Conservation (phyloP, 2,329 filamentous ascomycete species). For the Pseudofabraea citricarpa region DNA sequence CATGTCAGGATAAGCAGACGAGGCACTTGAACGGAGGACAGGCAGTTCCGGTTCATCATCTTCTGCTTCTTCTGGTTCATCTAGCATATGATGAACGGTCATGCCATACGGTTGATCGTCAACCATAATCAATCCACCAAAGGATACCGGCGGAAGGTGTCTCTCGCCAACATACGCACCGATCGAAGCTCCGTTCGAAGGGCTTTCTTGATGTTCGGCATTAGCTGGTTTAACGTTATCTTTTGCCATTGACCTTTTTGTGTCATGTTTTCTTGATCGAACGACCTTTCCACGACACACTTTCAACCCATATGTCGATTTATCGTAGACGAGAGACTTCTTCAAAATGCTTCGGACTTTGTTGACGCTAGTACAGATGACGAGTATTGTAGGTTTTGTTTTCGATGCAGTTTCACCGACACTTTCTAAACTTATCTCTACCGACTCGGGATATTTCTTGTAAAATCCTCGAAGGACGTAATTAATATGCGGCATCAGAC, state of each 20-base stretch:
- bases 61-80: conserved; percentile 53
- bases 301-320: conserved; percentile 59
- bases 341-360: conserved; percentile 69
- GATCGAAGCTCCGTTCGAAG: conserved; percentile 84
- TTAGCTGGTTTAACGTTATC: conserved; percentile 52
- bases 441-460: conserved; percentile 68
- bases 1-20: conserved; percentile 15
- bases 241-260: conserved; percentile 36
- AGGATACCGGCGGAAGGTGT: conserved; percentile 85
- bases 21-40: conserved; percentile 22
- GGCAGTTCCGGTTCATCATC: conserved; percentile 34
- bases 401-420: conserved; percentile 64
- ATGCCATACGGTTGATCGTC: conserved; percentile 85
- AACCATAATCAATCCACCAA: conserved; percentile 81
- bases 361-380: conserved; percentile 70
- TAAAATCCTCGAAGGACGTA: conserved; percentile 66
- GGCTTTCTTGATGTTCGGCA: conserved; percentile 71
- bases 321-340: conserved; percentile 66
- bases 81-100: conserved; percentile 96
- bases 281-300: conserved; percentile 67
- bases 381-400: conserved; percentile 67
- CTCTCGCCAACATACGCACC: conserved; percentile 82
- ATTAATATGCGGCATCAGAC: conserved; percentile 69
- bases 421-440: conserved; percentile 72
- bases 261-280: conserved; percentile 47